Evolutionary conservation across 768 basidiomycete species (phyloP), one percentile per base, ranked within the genome.

Genomic region (Basidioascus undulatus): DNA sequence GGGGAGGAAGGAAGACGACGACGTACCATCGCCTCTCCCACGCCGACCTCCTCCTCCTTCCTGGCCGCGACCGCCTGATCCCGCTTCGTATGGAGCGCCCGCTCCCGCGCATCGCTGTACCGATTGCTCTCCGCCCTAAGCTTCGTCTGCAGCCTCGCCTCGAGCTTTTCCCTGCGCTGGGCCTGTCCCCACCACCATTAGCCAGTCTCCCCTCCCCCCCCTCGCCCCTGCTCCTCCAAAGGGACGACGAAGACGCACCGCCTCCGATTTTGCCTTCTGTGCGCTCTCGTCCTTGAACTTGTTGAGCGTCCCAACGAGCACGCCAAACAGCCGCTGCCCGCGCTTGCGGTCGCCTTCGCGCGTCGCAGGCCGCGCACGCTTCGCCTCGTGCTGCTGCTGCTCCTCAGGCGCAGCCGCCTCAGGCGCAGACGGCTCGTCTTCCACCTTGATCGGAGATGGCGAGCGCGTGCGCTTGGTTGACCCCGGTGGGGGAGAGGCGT

Each of bases 251-350:
- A 1, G 3, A 57, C 60, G 56, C 44, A 81, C 79, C 51, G 79
- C 77, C 51, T 83, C 79, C 57, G 77, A 80, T n/a, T 74, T 72
- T 54, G 67, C 78, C 44, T 78, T 65, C 63, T 77, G 72, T 55
- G 76, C 74, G 57, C 80, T 79, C 63, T 83, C 79, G 49, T 68
- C 73, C 63, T 80, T 81, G 48, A 80, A 80, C 64, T 77, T 78
- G 62, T 74, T 78, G 46, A 83, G 68, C 48, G 79, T 83, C 39
- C 77, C 77, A 43, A 83, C 59, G 48, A 81, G 63, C 49, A 82
- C 64, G 46, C 78, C 80, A 62, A 83, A 78, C 75, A 81, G 78
- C 61, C 69, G 71, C 69, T 77, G 79, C 56, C 79, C 79, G 52
- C 77, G 74, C 61, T 76, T 80, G 53, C 75, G 69, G 57, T 76